Evolutionary conservation across 2,329 filamentous ascomycete genomes (phyloP).

Genomic region (Colletotrichum sp.): DNA sequence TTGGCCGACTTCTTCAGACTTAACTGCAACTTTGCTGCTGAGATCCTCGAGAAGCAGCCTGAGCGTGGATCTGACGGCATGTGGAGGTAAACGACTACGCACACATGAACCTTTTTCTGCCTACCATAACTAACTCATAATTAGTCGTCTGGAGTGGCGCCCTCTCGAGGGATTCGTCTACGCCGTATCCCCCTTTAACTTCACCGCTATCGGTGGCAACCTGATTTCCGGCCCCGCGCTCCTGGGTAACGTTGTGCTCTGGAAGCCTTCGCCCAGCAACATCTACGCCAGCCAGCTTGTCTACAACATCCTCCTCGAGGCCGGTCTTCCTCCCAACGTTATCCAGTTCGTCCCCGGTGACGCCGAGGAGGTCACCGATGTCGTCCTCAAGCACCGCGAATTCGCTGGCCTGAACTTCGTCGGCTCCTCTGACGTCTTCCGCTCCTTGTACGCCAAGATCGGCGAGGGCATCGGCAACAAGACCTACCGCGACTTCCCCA

Average conservation of each 20-base stretch:
- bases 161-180: constrained; percentile 48
- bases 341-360: constrained; percentile 44
- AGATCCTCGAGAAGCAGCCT: constrained; percentile 41
- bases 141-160: constrained; percentile 35
- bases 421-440: constrained; percentile 43
- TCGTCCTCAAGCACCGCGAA: constrained; percentile 36
- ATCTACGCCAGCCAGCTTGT: constrained; percentile 39
- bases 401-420: constrained; percentile 41
- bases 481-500: constrained; percentile 41
- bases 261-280: constrained; percentile 41
- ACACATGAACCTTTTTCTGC: background rate
- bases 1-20: constrained; percentile 40
- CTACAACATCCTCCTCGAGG: constrained; percentile 43
- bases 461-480: constrained; percentile 28
- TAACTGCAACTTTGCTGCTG: constrained; percentile 33
- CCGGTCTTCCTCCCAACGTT: constrained; percentile 40
- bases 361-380: constrained; percentile 37
- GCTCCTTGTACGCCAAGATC: constrained; percentile 33
- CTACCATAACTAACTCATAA: background rate
- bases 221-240: constrained; percentile 38
- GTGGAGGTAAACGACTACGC: constrained; percentile 28
- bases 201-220: constrained; percentile 43
- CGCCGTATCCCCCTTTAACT: constrained; percentile 46
- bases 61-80: constrained; percentile 31
- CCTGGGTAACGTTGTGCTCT: constrained; percentile 45